These are phyloP conservation scores for Trapa bicornis DNA, from an alignment of 345 rosid genomes.

Conservation along the genomic window DNA sequence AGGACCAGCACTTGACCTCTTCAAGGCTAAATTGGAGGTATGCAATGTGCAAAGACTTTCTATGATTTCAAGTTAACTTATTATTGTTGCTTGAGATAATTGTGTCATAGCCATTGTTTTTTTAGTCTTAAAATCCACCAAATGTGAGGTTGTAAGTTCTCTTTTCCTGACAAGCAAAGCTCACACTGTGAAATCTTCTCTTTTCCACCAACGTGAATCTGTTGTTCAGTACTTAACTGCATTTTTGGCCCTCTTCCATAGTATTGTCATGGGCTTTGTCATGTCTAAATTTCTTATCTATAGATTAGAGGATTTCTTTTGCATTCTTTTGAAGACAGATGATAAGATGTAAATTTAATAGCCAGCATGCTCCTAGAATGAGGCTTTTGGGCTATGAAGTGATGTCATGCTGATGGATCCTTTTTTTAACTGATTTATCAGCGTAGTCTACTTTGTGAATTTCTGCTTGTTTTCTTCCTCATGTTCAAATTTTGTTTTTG, in stretches of 20 bases:
- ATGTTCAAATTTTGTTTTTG: neutral
- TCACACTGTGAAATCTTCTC: neutral
- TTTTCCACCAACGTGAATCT: neutral
- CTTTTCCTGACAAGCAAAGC: neutral
- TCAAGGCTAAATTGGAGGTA: constrained; percentile 91
- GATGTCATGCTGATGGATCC: neutral
- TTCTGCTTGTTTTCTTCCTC: neutral
- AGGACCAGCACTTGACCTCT: constrained; percentile 96
- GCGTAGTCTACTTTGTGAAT: neutral
- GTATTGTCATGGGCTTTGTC: neutral
- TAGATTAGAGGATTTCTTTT: neutral
- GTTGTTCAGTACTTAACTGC: neutral
- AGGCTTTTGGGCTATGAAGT: neutral
- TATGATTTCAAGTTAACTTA: neutral
- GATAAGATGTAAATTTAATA: neutral
- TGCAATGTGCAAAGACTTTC: neutral
- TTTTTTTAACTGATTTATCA: neutral
- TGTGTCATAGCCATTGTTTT: neutral
- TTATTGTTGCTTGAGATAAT: neutral
- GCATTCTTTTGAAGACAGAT: neutral
- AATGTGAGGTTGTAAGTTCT: neutral
- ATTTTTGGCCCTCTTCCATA: neutral
- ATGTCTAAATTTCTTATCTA: neutral
- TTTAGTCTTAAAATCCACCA: neutral
- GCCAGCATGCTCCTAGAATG: neutral